phyloP scores from a whole-genome alignment of 768 basidiomycete genomes.

The Tricholoma matsutake region DNA sequence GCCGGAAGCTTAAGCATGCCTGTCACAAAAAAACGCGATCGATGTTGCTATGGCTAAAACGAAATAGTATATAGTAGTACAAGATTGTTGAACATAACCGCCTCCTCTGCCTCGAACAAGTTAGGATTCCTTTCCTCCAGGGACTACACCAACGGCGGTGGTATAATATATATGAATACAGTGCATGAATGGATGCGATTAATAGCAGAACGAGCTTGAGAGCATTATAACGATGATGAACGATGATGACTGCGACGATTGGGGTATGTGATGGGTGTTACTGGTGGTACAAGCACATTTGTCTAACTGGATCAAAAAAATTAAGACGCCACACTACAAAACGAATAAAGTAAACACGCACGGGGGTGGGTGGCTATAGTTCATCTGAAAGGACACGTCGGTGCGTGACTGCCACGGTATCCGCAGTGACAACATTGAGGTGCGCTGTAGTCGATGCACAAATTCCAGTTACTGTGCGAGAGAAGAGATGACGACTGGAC shows the following conservation, averaged over 20 bases:
- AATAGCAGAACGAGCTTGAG: conserved; percentile 14
- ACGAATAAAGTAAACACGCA: conserved; percentile 5
- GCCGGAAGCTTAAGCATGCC: not conserved
- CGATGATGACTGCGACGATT: conserved; percentile 1
- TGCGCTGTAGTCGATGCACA: conserved; percentile 48
- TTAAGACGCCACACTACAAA: conserved; percentile 1
- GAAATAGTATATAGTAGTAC: conserved; percentile 23
- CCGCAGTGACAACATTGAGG: conserved; percentile 81
- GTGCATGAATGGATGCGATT: conserved; percentile 8
- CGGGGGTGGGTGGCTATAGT: not conserved
- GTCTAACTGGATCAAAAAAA: conserved; percentile 1
- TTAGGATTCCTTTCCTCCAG: conserved; percentile 9
- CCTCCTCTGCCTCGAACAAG: conserved; percentile 25
- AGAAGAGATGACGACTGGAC: conserved; percentile 15
- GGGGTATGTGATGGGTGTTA: not conserved
- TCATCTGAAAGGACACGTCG: conserved; percentile 66
- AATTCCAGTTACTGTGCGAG: conserved; percentile 23
- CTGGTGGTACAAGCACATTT: not conserved
- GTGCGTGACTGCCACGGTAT: conserved; percentile 57
- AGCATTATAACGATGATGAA: conserved; percentile 17
- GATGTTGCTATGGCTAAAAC: conserved; percentile 23
- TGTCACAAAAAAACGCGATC: conserved; percentile 16
- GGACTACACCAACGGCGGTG: conserved; percentile 12
- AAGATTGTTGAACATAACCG: conserved; percentile 33
- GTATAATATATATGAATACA: conserved; percentile 15